Evolutionary conservation across 192 early-diverging fungal species (phyloP), one percentile per base, ranked within the genome.

Genomic region (Funneliformis mosseae): DNA sequence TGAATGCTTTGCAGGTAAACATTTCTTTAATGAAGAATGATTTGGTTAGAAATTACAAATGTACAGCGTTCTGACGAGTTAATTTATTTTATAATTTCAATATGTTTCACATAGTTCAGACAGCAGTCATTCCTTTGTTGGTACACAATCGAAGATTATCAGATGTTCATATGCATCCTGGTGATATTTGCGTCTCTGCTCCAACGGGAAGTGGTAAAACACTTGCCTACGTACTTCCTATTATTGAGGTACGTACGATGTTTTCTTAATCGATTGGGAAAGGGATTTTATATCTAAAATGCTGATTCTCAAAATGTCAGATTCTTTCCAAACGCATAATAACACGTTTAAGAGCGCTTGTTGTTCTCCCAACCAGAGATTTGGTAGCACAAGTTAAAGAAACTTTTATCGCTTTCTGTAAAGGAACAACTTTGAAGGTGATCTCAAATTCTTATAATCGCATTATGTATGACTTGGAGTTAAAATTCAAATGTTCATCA

Each of bases 171-270:
- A 92, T 91, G 33, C 91, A 90, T 33, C 91, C 94, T 9, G 94
- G 96, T 25, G 97, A 98, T 82, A 81, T 99, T 28, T 97, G 96
- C 80, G 96, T 99, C 18, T 97, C 96, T 10, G 95, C 96, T 23
- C 94, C 97, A 0, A 99, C 98, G 1, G 98, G 98, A 42, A 95
- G 93, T 68, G 98, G 98, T 28, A 99, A 99, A 83, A 99, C 98
- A 3, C 84, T 99, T 48, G 96, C 97, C 0, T 99, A 96, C 88
- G 96, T 96, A 7, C 81, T 99, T 21, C 98, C 98, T 1, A 95
- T 99, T 74, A 89, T 98, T 33, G 95, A 95, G 80, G 87, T 87
- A 80, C 69, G 87, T 87, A 80, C 69, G 2, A 39, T 50, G 21
- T 25, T 10, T 81, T 66, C 10, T 43, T 59, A 16, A 28, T 11